These are phyloP conservation scores for Tubosaeta sp. DNA, from an alignment of 768 basidiomycete genomes.

Conservation along the genomic window DNA sequence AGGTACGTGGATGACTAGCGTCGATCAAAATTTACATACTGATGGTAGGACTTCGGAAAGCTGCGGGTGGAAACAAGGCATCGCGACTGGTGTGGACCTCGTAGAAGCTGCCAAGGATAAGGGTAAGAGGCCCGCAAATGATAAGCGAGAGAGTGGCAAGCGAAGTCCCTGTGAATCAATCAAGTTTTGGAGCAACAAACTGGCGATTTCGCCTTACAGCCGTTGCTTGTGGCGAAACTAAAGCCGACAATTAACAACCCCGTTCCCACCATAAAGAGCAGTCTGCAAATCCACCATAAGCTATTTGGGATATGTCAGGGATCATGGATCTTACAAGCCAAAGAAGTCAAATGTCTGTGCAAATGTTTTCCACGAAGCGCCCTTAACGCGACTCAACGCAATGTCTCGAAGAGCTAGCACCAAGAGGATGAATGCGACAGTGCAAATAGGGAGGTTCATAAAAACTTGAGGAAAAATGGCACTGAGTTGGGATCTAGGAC, in stretches of 20 bases:
- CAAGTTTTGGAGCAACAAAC: conserved; percentile 6
- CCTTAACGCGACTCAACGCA: conserved; percentile 39
- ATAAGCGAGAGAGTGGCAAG: conserved; percentile 61
- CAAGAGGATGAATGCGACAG: conserved; percentile 55
- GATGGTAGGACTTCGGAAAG: conserved; percentile 57
- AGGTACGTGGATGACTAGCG: conserved; percentile 7
- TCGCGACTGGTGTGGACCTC: conserved; percentile 66
- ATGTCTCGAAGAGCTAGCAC: conserved; percentile 57
- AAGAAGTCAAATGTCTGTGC: conserved; percentile 64
- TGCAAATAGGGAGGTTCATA: conserved; percentile 75
- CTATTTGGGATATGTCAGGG: conserved; percentile 11
- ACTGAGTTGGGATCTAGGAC: conserved; percentile 16
- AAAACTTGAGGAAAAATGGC: conserved; percentile 49
- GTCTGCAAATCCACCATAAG: conserved; percentile 37
- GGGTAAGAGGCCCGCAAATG: conserved; percentile 47
- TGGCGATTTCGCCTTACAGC: conserved; percentile 49
- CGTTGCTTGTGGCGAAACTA: conserved; percentile 63
- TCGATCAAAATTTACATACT: conserved; percentile 37
- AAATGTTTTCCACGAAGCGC: conserved; percentile 56
- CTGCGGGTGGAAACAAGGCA: conserved; percentile 63
- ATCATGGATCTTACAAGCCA: conserved; percentile 57
- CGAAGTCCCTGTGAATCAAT: conserved; percentile 49
- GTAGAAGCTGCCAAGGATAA: conserved; percentile 60
- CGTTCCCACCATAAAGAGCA: conserved; percentile 72
- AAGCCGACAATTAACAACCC: conserved; percentile 74